Percentiles rank a stretch among this genome's conserved stretches.
Conservation (phyloP, 169 alveolate genomes). For the Ichthyophthirius multifiliis region DNA sequence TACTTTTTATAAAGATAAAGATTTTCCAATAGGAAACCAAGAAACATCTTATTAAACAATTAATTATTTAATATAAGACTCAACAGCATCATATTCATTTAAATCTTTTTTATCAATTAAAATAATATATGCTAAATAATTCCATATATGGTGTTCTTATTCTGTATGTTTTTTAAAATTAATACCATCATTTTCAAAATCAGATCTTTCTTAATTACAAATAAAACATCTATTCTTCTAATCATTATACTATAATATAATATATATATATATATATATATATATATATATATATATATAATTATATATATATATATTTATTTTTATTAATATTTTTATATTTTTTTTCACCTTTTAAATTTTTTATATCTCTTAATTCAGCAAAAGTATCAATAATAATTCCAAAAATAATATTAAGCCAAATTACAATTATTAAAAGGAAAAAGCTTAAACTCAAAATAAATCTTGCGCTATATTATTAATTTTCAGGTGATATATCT, state of each 20-base stretch:
- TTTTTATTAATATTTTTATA: neutral
- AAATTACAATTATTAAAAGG: conserved; percentile 58
- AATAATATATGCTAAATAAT: conserved; percentile 43
- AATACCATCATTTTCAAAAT: conserved; percentile 23
- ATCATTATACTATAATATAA: conserved; percentile 10
- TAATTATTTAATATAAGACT: conserved; percentile 34
- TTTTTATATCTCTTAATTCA: conserved; percentile 64
- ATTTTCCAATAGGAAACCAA: conserved; percentile 56
- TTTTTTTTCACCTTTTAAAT: neutral
- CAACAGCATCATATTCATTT: conserved; percentile 54
- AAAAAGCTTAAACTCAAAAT: conserved; percentile 67
- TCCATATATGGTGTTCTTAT: conserved; percentile 38
- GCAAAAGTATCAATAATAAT: conserved; percentile 82
- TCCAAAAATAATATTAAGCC: conserved; percentile 75
- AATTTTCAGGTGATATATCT: neutral
- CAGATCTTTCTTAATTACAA: conserved; percentile 38
- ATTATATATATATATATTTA: neutral
- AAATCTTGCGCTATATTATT: conserved; percentile 29
- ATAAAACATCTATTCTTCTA: conserved; percentile 46
- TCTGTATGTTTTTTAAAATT: conserved; percentile 41
- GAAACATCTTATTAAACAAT: conserved; percentile 47
- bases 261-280: too few species aligned
- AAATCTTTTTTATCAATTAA: conserved; percentile 35
- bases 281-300: too few species aligned
- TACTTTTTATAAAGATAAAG: neutral